These are phyloP conservation scores for Pseudogymnoascus sp. DNA, from an alignment of 2,329 filamentous ascomycete genomes.

Conservation along the genomic window DNA sequence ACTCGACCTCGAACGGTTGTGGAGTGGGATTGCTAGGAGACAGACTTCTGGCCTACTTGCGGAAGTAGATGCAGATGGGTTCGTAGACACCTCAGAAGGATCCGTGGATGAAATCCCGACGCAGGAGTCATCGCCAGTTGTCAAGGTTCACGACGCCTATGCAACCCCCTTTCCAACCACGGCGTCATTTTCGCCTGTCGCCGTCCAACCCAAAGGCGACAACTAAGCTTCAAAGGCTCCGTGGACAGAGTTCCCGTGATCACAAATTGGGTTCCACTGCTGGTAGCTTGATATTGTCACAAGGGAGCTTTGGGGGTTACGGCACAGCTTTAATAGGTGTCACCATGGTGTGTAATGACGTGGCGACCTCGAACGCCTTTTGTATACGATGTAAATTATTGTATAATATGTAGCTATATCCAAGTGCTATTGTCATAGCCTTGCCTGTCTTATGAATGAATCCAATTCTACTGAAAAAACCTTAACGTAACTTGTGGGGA, in stretches of 20 bases:
- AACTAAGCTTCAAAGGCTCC: not conserved
- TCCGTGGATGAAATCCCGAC: not conserved
- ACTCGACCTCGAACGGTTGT: conserved; percentile 59
- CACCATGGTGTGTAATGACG: not conserved
- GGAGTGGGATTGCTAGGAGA: conserved; percentile 32
- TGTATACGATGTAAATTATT: conserved; percentile 6
- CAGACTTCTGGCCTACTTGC: not conserved
- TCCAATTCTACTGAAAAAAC: not conserved
- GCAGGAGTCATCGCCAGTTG: not conserved
- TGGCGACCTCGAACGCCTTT: not conserved
- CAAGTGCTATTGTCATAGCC: not conserved
- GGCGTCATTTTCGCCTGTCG: not conserved
- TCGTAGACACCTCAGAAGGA: not conserved
- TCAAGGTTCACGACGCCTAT: not conserved
- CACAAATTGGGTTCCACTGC: not conserved
- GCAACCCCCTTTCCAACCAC: conserved; percentile 1
- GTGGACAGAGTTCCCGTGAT: not conserved
- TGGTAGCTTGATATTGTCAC: not conserved
- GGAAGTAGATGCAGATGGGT: not conserved
- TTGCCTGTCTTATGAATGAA: not conserved
- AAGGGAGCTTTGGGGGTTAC: not conserved
- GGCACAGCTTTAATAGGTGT: not conserved
- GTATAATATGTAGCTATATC: conserved; percentile 5
- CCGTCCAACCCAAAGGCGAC: not conserved
- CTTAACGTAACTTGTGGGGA: no score